Evolutionary conservation across 179 eudicot species (phyloP), one percentile per base, ranked within the genome.

Genomic region (Heliamphora pulchella): DNA sequence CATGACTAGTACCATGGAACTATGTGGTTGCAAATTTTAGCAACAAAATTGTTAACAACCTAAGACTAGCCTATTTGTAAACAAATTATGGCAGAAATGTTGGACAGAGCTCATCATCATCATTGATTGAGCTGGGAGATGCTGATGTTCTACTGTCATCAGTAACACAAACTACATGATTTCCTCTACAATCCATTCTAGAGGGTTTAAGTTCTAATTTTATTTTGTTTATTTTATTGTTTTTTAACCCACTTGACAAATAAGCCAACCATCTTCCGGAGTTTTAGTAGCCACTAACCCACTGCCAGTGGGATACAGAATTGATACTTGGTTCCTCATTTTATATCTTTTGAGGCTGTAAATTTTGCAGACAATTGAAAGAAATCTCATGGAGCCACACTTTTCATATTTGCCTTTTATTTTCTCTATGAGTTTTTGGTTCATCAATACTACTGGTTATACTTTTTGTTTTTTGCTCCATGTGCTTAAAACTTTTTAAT

Each of bases 61-160:
- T 10, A 13, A 44, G 0, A 0, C 44, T 76, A 44, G 55, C 41
- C 2, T 61, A n/a, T 8, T 58, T 46, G 8, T 61, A 46, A 61
- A 15, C 68, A 59, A 76, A 63, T n/a, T 2, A n/a, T 17, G 50
- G 41, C 61, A 7, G 53, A 61, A 76, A 41, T 43, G 20, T 41
- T 75, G 43, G 67, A 55, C 7, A 11, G 11, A 20, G 78, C 66
- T 75, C 67, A 31, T 44, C 48, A 8, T 70, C 2, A 5, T 15
- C 41, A 50, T 71, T 50, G 41, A 48, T 72, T 43, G 44, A n/a
- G 4, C 43, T 4, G 5, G 9, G 9, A 71, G 43, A 58, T 71
- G 43, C 20, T 71, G n/a, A 15, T 53, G 44, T 53, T 55, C n/a
- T 72, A 44, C 74, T 46, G 20, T 70, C 74, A 72, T 72, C 22